Evolutionary conservation across 495 filamentous ascomycete species (phyloP), one percentile per base, ranked within the genome.

Genomic region (Penicillium bialowiezense): DNA sequence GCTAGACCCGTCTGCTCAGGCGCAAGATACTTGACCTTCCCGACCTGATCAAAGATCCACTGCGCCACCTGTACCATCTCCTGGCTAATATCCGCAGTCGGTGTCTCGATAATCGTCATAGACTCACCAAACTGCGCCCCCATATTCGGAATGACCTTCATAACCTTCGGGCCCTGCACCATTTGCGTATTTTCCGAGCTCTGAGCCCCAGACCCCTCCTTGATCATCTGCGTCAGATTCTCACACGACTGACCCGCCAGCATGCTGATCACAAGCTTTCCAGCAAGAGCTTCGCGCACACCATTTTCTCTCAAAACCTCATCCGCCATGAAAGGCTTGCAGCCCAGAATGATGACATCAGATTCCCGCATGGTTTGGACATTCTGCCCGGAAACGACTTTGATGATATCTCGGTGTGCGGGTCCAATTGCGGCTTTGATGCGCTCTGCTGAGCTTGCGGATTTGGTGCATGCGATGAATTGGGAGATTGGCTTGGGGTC

Each of bases 241-340:
- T 74, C 39, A 0, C 81, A 79, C 0, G 83, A 78, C 5, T 92
- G 83, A n/a, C 91, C 91, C 1, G 89, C 91, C 34, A 89, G 78
- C 46, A 96, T 89, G 59, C 81, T 87, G 55, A 97, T 87, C 5
- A 97, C 70, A 3, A 96, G 71, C 55, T 96, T 97, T 2, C 86
- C 87, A 8, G 70, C 55, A 0, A 96, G 70, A 4, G 63, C 64
- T 5, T 58, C 54, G 4, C 33, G 10, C 1, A 70, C 53, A 0
- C 65, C 63, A 3, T 41, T n/a, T 5, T 58, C 52, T 13, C 56
- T 33, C 3, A 73, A 55, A 3, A 73, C 59, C 5, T 57, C 63
- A 4, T 58, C 54, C 0, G 60, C 66, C 55, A 70, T 62, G 40
- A 65, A 71, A 6, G 68, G 63, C 45, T 71, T 70, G 42, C 67